Evolutionary conservation across 1,284 basidiomycete species (phyloP).

Genomic region (Cryptococcus sp.): DNA sequence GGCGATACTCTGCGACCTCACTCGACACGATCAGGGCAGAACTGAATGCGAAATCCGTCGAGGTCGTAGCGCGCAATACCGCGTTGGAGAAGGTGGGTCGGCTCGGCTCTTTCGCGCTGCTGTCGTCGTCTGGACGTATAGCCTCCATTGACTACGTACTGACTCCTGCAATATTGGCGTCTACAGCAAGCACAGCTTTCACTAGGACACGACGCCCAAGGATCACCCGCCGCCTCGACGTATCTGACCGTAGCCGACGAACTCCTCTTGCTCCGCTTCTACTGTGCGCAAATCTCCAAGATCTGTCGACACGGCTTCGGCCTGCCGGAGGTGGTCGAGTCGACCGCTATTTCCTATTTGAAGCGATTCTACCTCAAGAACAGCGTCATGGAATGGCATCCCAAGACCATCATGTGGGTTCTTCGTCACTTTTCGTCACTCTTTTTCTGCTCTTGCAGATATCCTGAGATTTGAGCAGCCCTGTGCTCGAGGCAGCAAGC

Average conservation of each 20-base stretch:
- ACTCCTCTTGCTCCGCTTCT: conserved; percentile 81
- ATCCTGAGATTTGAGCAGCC: no score
- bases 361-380: conserved; percentile 98
- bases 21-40: conserved; percentile 64
- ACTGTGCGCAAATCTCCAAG: conserved; percentile 80
- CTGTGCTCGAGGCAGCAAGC: no score
- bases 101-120: not conserved
- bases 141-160: no score
- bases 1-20: conserved; percentile 75
- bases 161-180: no score
- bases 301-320: conserved; percentile 77
- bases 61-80: conserved; percentile 71
- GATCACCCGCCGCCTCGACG: conserved; percentile 45
- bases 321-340: conserved; percentile 88
- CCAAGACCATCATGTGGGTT: conserved; percentile 91
- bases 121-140: conserved; percentile 18
- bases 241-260: conserved; percentile 85
- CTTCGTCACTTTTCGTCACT: not conserved
- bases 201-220: conserved; percentile 17
- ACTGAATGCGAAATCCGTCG: conserved; percentile 73
- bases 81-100: conserved; percentile 73
- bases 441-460: no score
- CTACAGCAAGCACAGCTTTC: conserved; percentile 38
- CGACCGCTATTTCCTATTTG: conserved; percentile 86
- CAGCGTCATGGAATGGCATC: conserved; percentile 99